Base-by-base conservation (phyloP, 139 green algal species). In the Edaphochlamys debaryana region DNA sequence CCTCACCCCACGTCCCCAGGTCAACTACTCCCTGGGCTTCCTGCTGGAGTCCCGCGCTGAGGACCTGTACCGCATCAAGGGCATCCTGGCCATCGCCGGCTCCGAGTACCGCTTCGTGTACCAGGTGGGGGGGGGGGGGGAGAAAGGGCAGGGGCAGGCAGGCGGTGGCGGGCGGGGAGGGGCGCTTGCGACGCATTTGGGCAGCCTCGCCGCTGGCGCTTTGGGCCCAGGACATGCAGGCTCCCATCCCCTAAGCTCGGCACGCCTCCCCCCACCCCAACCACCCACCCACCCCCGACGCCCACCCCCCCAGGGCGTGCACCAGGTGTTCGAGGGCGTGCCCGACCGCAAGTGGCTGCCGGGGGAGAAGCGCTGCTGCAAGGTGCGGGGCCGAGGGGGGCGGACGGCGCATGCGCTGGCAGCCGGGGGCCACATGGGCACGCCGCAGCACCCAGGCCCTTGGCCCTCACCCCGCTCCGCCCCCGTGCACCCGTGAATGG, bases 11-110 rank as follows among this genome's bases (percentile, higher is more conserved):
- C n/a, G n/a, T n/a, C 32, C 71, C 25, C 88, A 95, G 89, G 90
- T 98, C 54, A 99, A 98, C 87, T 93, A 95, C 82, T 97, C 94
- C 82, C 91, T 99, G 86, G 95, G 95, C n/a, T 89, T 91, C 30
- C 86, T 99, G 77, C 86, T 99, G 37, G 86, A 97, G 82, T 84
- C 93, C 20, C 85, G 93, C 13, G 87, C 82, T 30, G 95, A 99
- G 71, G 96, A 99, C 86, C 84, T 99, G 22, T 99, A 96, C 89
- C 94, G 97, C 68, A 98, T 98, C 92, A 99, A 99, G 94, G 97
- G 97, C 48, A 92, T 98, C 73, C 86, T 98, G 40, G 85, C 94
- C 69, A 97, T 98, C 62, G 71, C 89, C 22, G 92, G 88, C 48
- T 91, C 89, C 13, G 87, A 95, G 29, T 90, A 94, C 69, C 88